Evolutionary conservation across 768 basidiomycete species (phyloP).

Genomic region (Strobilomyces echinocephalus): DNA sequence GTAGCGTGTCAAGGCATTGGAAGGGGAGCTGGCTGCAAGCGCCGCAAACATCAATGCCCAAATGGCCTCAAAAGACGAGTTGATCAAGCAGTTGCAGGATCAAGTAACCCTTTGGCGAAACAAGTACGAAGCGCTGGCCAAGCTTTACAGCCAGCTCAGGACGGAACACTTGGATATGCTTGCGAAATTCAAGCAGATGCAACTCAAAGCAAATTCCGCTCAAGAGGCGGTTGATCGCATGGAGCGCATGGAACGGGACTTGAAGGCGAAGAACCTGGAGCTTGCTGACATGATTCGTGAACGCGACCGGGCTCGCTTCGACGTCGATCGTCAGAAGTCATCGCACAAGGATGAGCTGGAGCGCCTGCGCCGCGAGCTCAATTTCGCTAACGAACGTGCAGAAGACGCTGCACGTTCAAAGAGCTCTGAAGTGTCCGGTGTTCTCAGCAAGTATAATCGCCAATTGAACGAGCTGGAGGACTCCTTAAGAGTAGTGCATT

Average conservation of each 20-base stretch:
- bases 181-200: conserved; percentile 94
- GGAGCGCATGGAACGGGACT: conserved; percentile 97
- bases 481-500: conserved; percentile 68
- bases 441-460: conserved; percentile 91
- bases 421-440: conserved; percentile 84
- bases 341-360: conserved; percentile 95
- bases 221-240: conserved; percentile 97
- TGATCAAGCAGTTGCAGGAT: conserved; percentile 93
- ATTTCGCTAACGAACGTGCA: conserved; percentile 96
- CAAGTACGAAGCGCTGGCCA: conserved; percentile 98
- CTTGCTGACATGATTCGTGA: conserved; percentile 99
- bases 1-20: conserved; percentile 92
- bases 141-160: conserved; percentile 96
- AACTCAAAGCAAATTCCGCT: conserved; percentile 95
- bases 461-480: conserved; percentile 97
- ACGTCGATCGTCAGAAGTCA: conserved; percentile 88
- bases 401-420: conserved; percentile 90
- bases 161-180: conserved; percentile 97
- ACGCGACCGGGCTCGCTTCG: conserved; percentile 92
- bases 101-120: conserved; percentile 96
- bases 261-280: conserved; percentile 98
- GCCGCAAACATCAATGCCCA: conserved; percentile 77
- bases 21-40: conserved; percentile 78
- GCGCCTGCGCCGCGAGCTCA: conserved; percentile 83
- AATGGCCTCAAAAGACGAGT: conserved; percentile 86